phyloP scores from a whole-genome alignment of 108 stramenopile species.

The Cyclotella cryptica region DNA sequence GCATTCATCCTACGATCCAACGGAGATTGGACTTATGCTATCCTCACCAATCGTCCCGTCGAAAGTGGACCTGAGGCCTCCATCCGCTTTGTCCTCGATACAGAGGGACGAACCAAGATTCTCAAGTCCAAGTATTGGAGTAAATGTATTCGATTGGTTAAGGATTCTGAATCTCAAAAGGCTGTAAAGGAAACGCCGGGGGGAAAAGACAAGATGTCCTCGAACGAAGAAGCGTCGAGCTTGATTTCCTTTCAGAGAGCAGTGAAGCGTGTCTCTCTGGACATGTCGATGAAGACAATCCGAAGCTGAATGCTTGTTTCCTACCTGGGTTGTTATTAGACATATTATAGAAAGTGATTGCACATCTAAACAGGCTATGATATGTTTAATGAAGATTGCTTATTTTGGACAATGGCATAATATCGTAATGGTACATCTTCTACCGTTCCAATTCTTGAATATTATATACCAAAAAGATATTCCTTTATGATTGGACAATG shows the following conservation, averaged over 20 bases:
- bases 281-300: not conserved
- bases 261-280: not conserved
- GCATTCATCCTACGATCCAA: slow-evolving; percentile 19
- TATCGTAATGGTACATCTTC: too few species aligned
- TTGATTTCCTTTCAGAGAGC: not conserved
- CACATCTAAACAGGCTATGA: too few species aligned
- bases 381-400: too few species aligned
- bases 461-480: too few species aligned
- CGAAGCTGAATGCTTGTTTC: too few species aligned
- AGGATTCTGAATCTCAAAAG: not conserved
- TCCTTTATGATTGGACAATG: too few species aligned
- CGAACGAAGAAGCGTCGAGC: not conserved
- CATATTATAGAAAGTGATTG: too few species aligned
- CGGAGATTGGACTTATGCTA: slow-evolving; percentile 18
- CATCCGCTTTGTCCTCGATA: slow-evolving; percentile 25
- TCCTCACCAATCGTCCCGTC: slow-evolving; percentile 16
- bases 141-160: slow-evolving; percentile 25
- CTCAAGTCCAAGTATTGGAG: slow-evolving; percentile 26
- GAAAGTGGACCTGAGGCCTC: slow-evolving; percentile 14
- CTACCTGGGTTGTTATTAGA: too few species aligned
- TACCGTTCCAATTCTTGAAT: too few species aligned
- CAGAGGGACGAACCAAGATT: slow-evolving; percentile 7
- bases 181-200: not conserved
- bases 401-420: too few species aligned
- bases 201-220: not conserved